Conservation (phyloP, 2,329 filamentous ascomycete species). For the Venturia aucupariae region DNA sequence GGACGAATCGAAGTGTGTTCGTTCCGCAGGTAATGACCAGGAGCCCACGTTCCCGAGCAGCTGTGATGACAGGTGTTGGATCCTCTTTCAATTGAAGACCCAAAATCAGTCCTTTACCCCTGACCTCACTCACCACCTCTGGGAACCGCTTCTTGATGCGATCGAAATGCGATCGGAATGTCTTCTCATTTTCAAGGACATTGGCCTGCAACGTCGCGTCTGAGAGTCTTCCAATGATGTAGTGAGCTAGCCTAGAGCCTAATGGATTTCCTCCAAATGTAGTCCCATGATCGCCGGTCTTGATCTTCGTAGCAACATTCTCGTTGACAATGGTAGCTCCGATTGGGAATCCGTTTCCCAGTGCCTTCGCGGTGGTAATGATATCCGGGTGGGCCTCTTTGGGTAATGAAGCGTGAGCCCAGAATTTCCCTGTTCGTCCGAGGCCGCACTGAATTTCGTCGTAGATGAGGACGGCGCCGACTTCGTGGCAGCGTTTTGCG, state of each 20-base stretch:
- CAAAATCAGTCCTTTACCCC: conserved; percentile 77
- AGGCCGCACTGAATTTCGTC: conserved; percentile 98
- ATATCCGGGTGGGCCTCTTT: conserved; percentile 84
- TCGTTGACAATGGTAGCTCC: conserved; percentile 66
- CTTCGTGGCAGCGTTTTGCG: conserved; percentile 73
- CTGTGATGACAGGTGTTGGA: conserved; percentile 66
- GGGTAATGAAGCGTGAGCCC: conserved; percentile 74
- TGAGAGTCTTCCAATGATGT: conserved; percentile 71
- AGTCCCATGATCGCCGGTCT: conserved; percentile 79
- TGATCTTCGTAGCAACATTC: conserved; percentile 59
- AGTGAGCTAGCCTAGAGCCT: conserved; percentile 72
- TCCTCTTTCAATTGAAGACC: conserved; percentile 74
- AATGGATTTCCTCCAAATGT: conserved; percentile 92
- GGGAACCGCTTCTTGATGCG: conserved; percentile 54
- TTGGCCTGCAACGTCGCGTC: conserved; percentile 58
- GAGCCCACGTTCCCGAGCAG: conserved; percentile 77
- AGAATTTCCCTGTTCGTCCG: conserved; percentile 75
- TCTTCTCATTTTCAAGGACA: conserved; percentile 58
- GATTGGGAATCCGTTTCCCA: conserved; percentile 94
- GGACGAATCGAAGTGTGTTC: conserved; percentile 88
- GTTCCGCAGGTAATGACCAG: conserved; percentile 87
- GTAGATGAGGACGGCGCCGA: conserved; percentile 82
- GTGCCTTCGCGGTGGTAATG: conserved; percentile 86
- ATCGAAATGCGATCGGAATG: conserved; percentile 51
- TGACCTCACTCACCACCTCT: conserved; percentile 63